These are phyloP conservation scores for Aspergillus fumigatiaffinis DNA, from an alignment of 2,329 filamentous ascomycete genomes.

Conservation along the genomic window DNA sequence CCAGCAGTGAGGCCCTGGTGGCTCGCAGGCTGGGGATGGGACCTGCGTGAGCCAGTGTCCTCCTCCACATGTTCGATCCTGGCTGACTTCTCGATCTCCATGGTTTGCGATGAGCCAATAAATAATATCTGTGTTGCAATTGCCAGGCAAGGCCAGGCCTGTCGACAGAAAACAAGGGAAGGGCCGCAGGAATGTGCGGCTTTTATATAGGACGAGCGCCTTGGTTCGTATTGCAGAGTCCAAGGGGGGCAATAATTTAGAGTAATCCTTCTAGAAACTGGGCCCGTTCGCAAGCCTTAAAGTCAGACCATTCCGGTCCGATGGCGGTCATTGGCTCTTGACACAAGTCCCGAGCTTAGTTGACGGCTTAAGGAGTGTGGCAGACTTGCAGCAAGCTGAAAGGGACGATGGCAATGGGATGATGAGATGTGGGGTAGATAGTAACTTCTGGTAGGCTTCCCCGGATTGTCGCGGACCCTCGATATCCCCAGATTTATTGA, in stretches of 20 bases:
- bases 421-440: not conserved
- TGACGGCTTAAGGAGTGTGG: too few relatives aligned
- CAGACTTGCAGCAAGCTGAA: not conserved
- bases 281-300: not conserved
- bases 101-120: not conserved
- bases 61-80: not conserved
- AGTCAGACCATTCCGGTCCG: not conserved
- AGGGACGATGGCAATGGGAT: not conserved
- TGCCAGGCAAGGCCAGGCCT: not conserved
- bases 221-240: not conserved
- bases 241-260: not conserved
- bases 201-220: not conserved
- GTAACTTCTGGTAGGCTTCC: not conserved
- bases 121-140: not conserved
- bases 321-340: not conserved
- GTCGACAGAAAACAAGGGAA: not conserved
- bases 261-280: not conserved
- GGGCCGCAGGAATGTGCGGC: not conserved
- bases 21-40: not conserved
- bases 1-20: conserved; percentile 2
- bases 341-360: not conserved
- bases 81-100: conserved; percentile 3
- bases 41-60: not conserved
- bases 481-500: not conserved
- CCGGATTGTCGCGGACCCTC: not conserved